Percentiles rank a stretch among this genome's conserved stretches.
Evolutionary conservation across 345 rosid genomes (phyloP).

Genomic region (Durio zibethinus): DNA sequence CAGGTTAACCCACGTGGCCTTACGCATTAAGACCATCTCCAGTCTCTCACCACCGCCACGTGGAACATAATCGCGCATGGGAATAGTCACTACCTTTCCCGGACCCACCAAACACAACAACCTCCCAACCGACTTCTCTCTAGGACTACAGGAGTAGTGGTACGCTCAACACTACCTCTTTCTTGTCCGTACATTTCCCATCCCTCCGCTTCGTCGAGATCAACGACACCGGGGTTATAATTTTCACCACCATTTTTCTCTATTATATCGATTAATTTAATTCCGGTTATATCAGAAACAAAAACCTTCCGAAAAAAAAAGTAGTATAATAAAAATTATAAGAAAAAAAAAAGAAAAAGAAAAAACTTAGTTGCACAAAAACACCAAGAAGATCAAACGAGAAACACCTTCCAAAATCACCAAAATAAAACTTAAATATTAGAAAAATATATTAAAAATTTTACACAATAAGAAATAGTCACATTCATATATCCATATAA

Average conservation of each 20-base stretch:
- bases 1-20: slow-evolving; percentile 25
- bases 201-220: not conserved
- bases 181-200: not conserved
- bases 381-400: slow-evolving; percentile 24
- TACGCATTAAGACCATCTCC: not conserved
- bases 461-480: slow-evolving; percentile 40
- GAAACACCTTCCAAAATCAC: slow-evolving; percentile 11
- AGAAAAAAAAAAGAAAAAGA: not conserved
- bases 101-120: slow-evolving; percentile 23
- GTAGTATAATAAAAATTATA: too few species aligned
- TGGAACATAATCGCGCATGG: slow-evolving; percentile 49
- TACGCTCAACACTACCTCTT: too few species aligned
- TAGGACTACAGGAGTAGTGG: too few species aligned
- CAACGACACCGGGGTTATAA: not conserved
- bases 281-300: not conserved
- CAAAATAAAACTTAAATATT: slow-evolving; percentile 10
- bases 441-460: slow-evolving; percentile 17
- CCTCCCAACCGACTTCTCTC: slow-evolving; percentile 5
- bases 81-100: slow-evolving; percentile 21
- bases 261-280: too few species aligned
- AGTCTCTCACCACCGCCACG: slow-evolving; percentile 31
- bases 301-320: too few species aligned
- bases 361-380: slow-evolving; percentile 22
- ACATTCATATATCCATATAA: slow-evolving; percentile 23
- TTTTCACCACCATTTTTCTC: not conserved